Base-by-base conservation (phyloP, 768 basidiomycete genomes). In the Tylopilus felleus region DNA sequence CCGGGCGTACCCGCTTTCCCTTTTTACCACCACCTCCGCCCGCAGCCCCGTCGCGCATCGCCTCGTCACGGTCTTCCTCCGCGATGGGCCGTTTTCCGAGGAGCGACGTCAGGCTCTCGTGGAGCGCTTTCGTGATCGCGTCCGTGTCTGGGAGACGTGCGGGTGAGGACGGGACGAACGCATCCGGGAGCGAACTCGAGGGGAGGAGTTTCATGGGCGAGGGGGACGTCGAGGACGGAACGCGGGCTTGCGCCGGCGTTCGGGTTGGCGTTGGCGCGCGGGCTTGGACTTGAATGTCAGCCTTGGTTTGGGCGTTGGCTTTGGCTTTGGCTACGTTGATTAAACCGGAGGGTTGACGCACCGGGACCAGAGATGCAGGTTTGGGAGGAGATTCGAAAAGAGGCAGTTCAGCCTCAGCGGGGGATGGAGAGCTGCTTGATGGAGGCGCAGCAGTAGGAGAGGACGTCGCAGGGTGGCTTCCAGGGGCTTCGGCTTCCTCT, bases 21-120 rank as follows among this genome's bases (percentile, higher is more conserved):
- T 63, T 66, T 44, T 61, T 67, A 36, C 16, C 35, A 6, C 35
- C 36, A 52, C 57, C 2, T 23, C 43, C 10, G 19, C 47, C 2
- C 23, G 21, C 57, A 13, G 56, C 61, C 4, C 48, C 38, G 1
- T 55, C 55, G 17, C 65, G 69, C 45, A 42, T 53, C 25, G 23
- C 44, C 12, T 55, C 58, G 33, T 43, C 40, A 9, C 40, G 23
- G n/a, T 77, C 76, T 4, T 75, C 75, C 12, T 76, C 77, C 4
- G 73, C 71, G 0, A 77, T 70, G 10, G 76, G 74, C 9, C 88
- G 77, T 66, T 92, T 91, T 9, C 88, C 88, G 16, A 91, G 72
- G 51, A 90, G 67, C 21, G 80, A 79, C 6, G 82, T 81, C 46
- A 90, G 80, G 55, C 81, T 86, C 58, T 88, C 84, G 57, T 87